Conservation (phyloP, 148 eudicot species). For the Fagopyrum homotropicum region DNA sequence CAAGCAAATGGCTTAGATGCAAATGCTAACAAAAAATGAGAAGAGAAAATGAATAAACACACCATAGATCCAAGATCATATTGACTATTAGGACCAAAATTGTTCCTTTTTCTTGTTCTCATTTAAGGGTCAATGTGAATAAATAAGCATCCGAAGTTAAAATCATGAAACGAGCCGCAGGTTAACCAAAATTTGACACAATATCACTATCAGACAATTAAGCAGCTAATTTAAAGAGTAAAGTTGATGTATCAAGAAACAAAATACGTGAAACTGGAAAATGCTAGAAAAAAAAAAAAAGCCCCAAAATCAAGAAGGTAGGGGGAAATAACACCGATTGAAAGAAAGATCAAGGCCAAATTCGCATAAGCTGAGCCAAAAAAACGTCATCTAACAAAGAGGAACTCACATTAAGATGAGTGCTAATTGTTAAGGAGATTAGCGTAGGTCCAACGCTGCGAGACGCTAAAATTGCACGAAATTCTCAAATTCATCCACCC, state of each 20-base stretch:
- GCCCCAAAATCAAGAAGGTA: background rate
- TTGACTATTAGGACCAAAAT: background rate
- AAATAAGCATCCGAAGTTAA: background rate
- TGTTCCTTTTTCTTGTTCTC: background rate
- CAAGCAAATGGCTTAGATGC: background rate
- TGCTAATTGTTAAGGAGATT: conserved; percentile 43
- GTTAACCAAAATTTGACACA: background rate
- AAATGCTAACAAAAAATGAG: background rate
- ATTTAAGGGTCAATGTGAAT: background rate
- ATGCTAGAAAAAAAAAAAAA: background rate
- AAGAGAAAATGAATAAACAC: background rate
- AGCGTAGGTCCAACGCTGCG: conserved; percentile 89
- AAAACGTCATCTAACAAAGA: background rate
- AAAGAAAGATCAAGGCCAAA: background rate
- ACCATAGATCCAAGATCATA: background rate
- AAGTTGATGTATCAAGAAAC: background rate
- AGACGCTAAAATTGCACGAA: conserved; percentile 73
- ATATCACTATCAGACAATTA: background rate
- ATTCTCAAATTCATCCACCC: conserved; percentile 78
- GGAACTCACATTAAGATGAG: conserved; percentile 43
- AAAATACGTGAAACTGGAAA: background rate
- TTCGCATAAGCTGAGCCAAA: background rate
- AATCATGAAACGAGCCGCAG: background rate
- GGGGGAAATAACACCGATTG: background rate
- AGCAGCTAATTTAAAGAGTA: background rate